Conservation (phyloP, 306 rosid species). For the Oemleria cerasiformis region DNA sequence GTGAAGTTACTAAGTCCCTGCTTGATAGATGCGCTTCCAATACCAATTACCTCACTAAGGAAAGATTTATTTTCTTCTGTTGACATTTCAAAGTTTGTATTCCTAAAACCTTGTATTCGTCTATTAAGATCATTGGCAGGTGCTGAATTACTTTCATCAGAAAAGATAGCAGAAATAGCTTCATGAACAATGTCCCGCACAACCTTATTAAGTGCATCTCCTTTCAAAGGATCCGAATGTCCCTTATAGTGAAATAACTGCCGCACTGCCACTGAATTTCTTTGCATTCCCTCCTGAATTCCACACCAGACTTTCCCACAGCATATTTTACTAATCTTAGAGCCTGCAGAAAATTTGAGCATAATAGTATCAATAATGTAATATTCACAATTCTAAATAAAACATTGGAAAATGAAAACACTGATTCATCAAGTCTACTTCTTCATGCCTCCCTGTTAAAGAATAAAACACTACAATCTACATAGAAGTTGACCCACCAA, state of each 20-base stretch:
- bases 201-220: slow-evolving; percentile 88
- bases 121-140: slow-evolving; percentile 76
- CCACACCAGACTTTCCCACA: no score
- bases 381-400: no score
- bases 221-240: slow-evolving; percentile 85
- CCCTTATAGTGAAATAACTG: slow-evolving; percentile 93
- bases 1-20: slow-evolving; percentile 80
- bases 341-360: no score
- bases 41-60: slow-evolving; percentile 91
- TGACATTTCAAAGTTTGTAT: slow-evolving; percentile 59
- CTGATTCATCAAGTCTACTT: no score
- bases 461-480: no score
- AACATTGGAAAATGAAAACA: no score
- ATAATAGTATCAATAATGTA: no score
- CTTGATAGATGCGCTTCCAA: slow-evolving; percentile 95
- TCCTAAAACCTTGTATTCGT: slow-evolving; percentile 97
- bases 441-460: no score
- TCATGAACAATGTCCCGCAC: slow-evolving; percentile 93
- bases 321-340: no score
- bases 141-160: slow-evolving; percentile 69
- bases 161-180: slow-evolving; percentile 70
- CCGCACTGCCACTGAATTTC: no score
- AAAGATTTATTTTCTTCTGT: slow-evolving; percentile 76
- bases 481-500: no score
- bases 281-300: no score